Conservation (phyloP, 2,329 filamentous ascomycete species). For the Graphiopsis chlorocephala region DNA sequence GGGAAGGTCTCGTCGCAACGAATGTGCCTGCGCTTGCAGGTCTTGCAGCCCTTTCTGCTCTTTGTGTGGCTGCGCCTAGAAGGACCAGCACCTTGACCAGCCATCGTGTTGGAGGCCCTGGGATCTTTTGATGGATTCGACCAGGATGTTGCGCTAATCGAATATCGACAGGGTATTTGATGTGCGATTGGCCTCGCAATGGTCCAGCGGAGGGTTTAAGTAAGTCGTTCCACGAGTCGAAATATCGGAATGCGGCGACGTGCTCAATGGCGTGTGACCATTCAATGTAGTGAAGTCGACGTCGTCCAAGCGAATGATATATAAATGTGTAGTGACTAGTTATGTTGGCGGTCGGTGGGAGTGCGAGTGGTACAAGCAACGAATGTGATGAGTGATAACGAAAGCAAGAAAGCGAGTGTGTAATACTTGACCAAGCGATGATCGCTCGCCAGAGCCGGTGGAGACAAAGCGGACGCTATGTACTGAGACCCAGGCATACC, state of each 20-base stretch:
- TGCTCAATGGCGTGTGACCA: background rate
- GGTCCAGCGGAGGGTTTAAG: background rate
- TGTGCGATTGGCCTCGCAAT: background rate
- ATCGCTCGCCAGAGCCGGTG: conserved; percentile 11
- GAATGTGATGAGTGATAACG: conserved; percentile 10
- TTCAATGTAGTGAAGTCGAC: background rate
- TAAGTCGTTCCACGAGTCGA: background rate
- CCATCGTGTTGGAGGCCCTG: conserved; percentile 55
- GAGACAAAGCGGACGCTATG: conserved; percentile 16
- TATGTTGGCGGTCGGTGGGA: conserved; percentile 2
- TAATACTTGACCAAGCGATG: conserved; percentile 16
- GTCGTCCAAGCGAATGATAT: background rate
- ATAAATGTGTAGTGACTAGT: background rate
- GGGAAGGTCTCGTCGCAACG: conserved; percentile 97
- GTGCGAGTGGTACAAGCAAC: conserved; percentile 5
- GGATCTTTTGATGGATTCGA: background rate
- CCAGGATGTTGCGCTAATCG: background rate
- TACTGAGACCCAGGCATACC: conserved; percentile 17
- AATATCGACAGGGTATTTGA: conserved; percentile 2
- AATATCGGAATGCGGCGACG: background rate
- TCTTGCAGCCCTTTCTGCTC: conserved; percentile 96
- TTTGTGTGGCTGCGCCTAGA: conserved; percentile 93
- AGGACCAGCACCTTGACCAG: conserved; percentile 90
- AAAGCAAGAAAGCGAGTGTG: conserved; percentile 14
- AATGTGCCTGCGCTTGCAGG: conserved; percentile 96